Conservation (phyloP, 768 basidiomycete species). For the Leccinum arenicola region DNA sequence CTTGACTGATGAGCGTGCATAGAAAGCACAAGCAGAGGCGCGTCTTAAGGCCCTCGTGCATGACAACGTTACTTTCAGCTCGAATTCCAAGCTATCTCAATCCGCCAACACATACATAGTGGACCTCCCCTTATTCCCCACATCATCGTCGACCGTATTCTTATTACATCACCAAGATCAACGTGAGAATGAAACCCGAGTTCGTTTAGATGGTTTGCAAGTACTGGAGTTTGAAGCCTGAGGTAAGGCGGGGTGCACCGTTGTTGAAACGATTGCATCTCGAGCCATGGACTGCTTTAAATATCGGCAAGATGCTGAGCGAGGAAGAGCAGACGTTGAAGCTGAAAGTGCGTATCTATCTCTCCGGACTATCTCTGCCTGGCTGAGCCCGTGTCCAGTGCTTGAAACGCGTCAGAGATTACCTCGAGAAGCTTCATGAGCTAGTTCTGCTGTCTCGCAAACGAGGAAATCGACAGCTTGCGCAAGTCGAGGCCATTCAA, state of each 20-base stretch:
- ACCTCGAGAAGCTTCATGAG: slow-evolving; percentile 70
- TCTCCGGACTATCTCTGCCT: not conserved
- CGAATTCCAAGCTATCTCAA: slow-evolving; percentile 56
- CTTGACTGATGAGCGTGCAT: not conserved
- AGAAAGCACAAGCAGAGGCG: slow-evolving; percentile 70
- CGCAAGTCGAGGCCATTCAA: slow-evolving; percentile 64
- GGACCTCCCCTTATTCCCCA: slow-evolving; percentile 91
- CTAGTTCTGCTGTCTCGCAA: slow-evolving; percentile 67
- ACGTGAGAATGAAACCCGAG: slow-evolving; percentile 69
- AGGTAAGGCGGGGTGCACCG: slow-evolving; percentile 90
- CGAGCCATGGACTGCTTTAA: slow-evolving; percentile 94
- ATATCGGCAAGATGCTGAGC: slow-evolving; percentile 58
- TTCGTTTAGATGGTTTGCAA: slow-evolving; percentile 77
- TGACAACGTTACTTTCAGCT: slow-evolving; percentile 38
- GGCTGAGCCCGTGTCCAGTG: slow-evolving; percentile 30
- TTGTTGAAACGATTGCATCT: slow-evolving; percentile 89
- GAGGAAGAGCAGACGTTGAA: slow-evolving; percentile 83
- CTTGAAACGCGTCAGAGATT: slow-evolving; percentile 64
- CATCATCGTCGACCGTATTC: slow-evolving; percentile 76
- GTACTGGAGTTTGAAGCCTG: slow-evolving; percentile 98
- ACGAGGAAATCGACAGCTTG: slow-evolving; percentile 80
- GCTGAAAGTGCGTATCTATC: slow-evolving; percentile 58
- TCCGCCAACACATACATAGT: slow-evolving; percentile 87
- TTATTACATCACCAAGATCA: slow-evolving; percentile 69
- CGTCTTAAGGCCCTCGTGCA: slow-evolving; percentile 55